A percentile compares a stretch with the other conserved stretches of the same genome.
These are phyloP conservation scores for Acacia melanoxylon DNA, from an alignment of 306 rosid genomes.

Conservation along the genomic window DNA sequence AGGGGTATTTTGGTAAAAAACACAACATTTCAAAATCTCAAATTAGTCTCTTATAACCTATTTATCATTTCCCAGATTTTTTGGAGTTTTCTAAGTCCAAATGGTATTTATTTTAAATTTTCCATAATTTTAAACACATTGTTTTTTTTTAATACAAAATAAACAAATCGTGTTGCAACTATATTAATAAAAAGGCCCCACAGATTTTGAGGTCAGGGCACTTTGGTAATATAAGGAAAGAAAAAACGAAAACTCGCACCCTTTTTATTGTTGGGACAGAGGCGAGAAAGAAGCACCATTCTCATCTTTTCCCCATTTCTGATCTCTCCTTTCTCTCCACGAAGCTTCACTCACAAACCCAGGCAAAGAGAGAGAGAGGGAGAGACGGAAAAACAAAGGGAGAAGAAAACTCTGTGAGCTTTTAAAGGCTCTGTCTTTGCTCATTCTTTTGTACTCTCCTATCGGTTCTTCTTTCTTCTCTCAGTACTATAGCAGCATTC, in stretches of 20 bases:
- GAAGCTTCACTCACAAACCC: not conserved
- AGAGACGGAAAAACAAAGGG: constrained; percentile 16
- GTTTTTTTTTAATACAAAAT: not conserved
- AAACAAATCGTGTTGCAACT: not conserved
- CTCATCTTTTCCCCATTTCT: not conserved
- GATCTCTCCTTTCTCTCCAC: not conserved
- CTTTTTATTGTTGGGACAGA: not conserved
- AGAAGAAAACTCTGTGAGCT: constrained; percentile 17
- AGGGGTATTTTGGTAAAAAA: too few relatives aligned
- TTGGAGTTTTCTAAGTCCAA: too few relatives aligned
- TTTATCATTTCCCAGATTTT: too few relatives aligned
- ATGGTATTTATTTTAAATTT: too few relatives aligned
- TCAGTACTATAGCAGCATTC: constrained; percentile 4
- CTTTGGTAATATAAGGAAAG: not conserved
- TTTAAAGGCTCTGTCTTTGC: constrained; percentile 22
- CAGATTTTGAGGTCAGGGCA: not conserved
- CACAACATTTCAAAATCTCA: too few relatives aligned
- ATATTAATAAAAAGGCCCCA: not conserved
- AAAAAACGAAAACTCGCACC: not conserved
- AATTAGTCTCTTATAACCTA: too few relatives aligned
- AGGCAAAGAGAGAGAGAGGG: constrained; percentile 10
- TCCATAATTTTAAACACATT: too few relatives aligned
- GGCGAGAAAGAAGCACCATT: not conserved
- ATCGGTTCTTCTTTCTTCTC: not conserved
- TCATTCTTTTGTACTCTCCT: not conserved